Evolutionary conservation across 805 yeast genomes (phyloP).

Genomic region (Pichia rugopelliculosa): DNA sequence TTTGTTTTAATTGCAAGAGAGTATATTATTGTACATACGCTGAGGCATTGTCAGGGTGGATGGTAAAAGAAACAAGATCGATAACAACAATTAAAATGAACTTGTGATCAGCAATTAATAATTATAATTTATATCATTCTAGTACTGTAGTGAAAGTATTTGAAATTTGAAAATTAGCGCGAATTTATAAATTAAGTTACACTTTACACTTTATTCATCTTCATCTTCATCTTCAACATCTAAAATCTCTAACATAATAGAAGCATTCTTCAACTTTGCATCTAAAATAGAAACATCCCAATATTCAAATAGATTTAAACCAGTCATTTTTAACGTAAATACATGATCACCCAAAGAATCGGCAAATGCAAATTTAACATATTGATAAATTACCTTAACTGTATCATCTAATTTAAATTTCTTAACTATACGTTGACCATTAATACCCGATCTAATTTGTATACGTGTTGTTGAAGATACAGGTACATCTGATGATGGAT

Average conservation of each 20-base stretch:
- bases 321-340: conserved; percentile 52
- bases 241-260: conserved; percentile 56
- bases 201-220: too few relatives aligned
- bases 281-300: conserved; percentile 56
- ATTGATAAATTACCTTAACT: conserved; percentile 54
- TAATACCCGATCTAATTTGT: conserved; percentile 74
- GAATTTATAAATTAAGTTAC: too few relatives aligned
- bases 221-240: conserved; percentile 20
- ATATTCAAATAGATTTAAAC: conserved; percentile 48
- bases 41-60: not conserved
- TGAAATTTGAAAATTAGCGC: not conserved
- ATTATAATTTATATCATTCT: too few relatives aligned
- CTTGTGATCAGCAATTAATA: not conserved
- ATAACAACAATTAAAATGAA: not conserved
- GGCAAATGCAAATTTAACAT: conserved; percentile 53
- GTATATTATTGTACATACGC: conserved; percentile 2
- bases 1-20: not conserved
- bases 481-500: conserved; percentile 47
- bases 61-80: not conserved
- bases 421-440: conserved; percentile 75
- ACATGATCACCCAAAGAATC: conserved; percentile 33
- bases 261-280: conserved; percentile 78
- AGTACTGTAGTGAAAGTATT: too few relatives aligned
- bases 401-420: conserved; percentile 54
- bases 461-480: conserved; percentile 60